A percentile compares a stretch with the other conserved stretches of the same genome.
Conservation (phyloP, 192 early-diverging fungal genomes). For the Linnemannia hyalina region DNA sequence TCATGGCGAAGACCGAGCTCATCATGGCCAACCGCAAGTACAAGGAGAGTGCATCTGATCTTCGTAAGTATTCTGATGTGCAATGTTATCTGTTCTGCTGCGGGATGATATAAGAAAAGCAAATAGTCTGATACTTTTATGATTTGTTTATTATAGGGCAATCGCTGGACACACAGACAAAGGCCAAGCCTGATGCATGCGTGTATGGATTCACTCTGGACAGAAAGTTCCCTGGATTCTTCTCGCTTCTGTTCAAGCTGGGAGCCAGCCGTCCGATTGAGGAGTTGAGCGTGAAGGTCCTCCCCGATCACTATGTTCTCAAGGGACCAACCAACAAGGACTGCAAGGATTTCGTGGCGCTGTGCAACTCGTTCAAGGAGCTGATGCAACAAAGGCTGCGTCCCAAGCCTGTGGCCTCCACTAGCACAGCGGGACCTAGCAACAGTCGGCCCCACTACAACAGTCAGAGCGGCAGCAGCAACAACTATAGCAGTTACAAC, state of each 20-base stretch:
- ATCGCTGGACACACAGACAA: slow-evolving; percentile 60
- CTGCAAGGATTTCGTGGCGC: slow-evolving; percentile 79
- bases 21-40: slow-evolving; percentile 84
- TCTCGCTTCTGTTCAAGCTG: slow-evolving; percentile 84
- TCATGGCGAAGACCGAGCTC: slow-evolving; percentile 77
- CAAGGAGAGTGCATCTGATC: slow-evolving; percentile 70
- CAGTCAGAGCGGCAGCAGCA: slow-evolving; percentile 34
- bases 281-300: slow-evolving; percentile 81
- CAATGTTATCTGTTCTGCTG: neutral
- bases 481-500: slow-evolving; percentile 20
- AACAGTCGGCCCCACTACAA: slow-evolving; percentile 43
- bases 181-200: slow-evolving; percentile 74
- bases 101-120: slow-evolving; percentile 27
- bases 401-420: slow-evolving; percentile 28
- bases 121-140: slow-evolving; percentile 28
- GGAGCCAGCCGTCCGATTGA: slow-evolving; percentile 72
- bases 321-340: slow-evolving; percentile 75
- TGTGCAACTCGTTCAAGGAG: slow-evolving; percentile 79
- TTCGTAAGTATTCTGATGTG: slow-evolving; percentile 63
- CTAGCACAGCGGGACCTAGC: slow-evolving; percentile 14
- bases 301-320: slow-evolving; percentile 82
- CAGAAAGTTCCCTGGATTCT: slow-evolving; percentile 76
- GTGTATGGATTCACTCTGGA: slow-evolving; percentile 87
- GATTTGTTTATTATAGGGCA: slow-evolving; percentile 46
- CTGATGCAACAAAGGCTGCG: slow-evolving; percentile 47